Percentiles rank a stretch among this genome's conserved stretches.
phyloP scores from a whole-genome alignment of 192 early-diverging fungal species.

The Rhizophlyctis rosea region DNA sequence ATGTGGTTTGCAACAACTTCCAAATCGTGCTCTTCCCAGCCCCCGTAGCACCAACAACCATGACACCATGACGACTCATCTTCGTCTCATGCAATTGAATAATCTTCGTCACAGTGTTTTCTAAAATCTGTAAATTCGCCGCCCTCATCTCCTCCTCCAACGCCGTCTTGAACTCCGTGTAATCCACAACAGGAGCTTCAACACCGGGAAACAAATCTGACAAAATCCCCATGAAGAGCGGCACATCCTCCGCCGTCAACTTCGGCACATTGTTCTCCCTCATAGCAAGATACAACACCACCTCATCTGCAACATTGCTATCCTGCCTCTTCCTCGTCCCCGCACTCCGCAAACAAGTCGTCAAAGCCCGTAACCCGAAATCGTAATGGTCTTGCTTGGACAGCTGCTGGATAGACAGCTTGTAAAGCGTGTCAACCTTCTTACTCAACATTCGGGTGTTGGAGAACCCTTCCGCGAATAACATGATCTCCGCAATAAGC shows the following conservation, averaged over 20 bases:
- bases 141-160: slow-evolving; percentile 51
- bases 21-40: slow-evolving; percentile 53
- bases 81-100: slow-evolving; percentile 61
- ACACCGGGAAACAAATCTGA: slow-evolving; percentile 60
- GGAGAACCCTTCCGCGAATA: slow-evolving; percentile 61
- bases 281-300: slow-evolving; percentile 51
- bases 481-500: slow-evolving; percentile 64
- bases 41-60: slow-evolving; percentile 59
- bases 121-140: slow-evolving; percentile 38
- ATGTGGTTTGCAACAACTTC: slow-evolving; percentile 50
- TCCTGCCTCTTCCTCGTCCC: slow-evolving; percentile 48
- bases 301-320: slow-evolving; percentile 46
- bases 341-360: slow-evolving; percentile 46
- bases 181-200: slow-evolving; percentile 42
- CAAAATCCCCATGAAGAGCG: slow-evolving; percentile 55
- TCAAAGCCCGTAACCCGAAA: slow-evolving; percentile 54
- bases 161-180: slow-evolving; percentile 46
- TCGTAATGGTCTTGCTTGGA: slow-evolving; percentile 66
- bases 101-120: slow-evolving; percentile 46
- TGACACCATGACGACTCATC: slow-evolving; percentile 52
- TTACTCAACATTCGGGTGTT: slow-evolving; percentile 52
- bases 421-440: slow-evolving; percentile 60
- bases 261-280: slow-evolving; percentile 60
- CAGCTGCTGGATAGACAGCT: slow-evolving; percentile 56
- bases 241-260: slow-evolving; percentile 59